Conservation (phyloP, 2,329 filamentous ascomycete genomes). For the Chaetothyriales sp. region DNA sequence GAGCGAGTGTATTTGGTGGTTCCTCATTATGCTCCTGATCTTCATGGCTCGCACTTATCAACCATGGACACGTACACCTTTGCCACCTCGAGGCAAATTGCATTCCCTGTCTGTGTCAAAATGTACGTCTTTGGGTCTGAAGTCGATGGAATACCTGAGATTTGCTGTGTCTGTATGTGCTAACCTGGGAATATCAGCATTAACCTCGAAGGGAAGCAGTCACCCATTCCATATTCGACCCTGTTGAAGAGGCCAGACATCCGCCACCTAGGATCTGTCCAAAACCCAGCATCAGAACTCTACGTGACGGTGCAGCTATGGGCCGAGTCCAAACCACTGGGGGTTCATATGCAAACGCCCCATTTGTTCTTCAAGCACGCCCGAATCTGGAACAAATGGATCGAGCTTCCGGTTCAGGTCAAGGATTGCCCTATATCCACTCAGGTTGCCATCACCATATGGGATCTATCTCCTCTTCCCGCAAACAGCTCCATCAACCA, state of each 20-base stretch:
- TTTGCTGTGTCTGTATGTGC: background rate
- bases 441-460: conserved; percentile 80
- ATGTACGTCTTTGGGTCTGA: conserved; percentile 35
- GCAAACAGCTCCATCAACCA: conserved; percentile 55
- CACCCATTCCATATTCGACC: conserved; percentile 58
- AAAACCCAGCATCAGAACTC: conserved; percentile 64
- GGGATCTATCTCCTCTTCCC: conserved; percentile 78
- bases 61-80: conserved; percentile 92
- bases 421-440: conserved; percentile 66
- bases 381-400: conserved; percentile 84
- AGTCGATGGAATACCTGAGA: background rate
- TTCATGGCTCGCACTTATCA: background rate
- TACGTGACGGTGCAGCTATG: conserved; percentile 88
- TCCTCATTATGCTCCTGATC: background rate
- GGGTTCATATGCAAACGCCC: conserved; percentile 77
- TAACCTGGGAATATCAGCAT: conserved; percentile 34
- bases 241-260: conserved; percentile 66
- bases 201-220: conserved; percentile 63
- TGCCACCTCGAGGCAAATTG: conserved; percentile 70
- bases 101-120: conserved; percentile 52
- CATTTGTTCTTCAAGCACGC: conserved; percentile 75
- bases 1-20: background rate
- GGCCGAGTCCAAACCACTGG: conserved; percentile 88
- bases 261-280: conserved; percentile 74
- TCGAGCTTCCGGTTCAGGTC: conserved; percentile 72